Percentiles rank a stretch among this genome's conserved stretches.
Evolutionary conservation across 768 basidiomycete genomes (phyloP).

Genomic region (Lactifluus hygrophoroides): DNA sequence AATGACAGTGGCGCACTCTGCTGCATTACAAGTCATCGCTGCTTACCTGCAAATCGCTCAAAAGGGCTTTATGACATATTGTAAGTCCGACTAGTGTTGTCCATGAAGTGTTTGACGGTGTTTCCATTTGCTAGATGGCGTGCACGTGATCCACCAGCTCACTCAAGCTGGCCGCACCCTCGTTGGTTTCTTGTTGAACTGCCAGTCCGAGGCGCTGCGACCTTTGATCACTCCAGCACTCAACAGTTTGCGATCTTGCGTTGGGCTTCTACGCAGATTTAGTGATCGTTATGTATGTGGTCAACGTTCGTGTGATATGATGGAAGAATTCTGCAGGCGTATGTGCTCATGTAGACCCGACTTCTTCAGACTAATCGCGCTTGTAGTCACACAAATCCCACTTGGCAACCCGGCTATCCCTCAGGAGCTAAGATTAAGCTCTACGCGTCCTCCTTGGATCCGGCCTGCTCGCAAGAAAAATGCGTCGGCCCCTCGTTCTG

Average conservation of each 20-base stretch:
- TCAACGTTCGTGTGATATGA: conserved; percentile 80
- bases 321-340: conserved; percentile 94
- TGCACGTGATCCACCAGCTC: conserved; percentile 91
- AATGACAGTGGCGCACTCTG: conserved; percentile 64
- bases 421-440: conserved; percentile 39
- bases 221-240: conserved; percentile 73
- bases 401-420: conserved; percentile 56
- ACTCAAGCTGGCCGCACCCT: conserved; percentile 90
- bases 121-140: conserved; percentile 52
- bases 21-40: conserved; percentile 74
- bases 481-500: conserved; percentile 38
- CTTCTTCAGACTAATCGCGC: not conserved
- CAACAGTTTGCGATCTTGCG: conserved; percentile 80
- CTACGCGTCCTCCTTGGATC: conserved; percentile 73
- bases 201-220: conserved; percentile 70
- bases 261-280: conserved; percentile 79
- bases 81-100: conserved; percentile 41
- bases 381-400: conserved; percentile 73
- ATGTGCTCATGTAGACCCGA: conserved; percentile 35
- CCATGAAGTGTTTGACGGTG: not conserved
- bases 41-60: conserved; percentile 79
- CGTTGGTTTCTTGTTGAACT: conserved; percentile 79
- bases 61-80: conserved; percentile 91
- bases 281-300: conserved; percentile 91
- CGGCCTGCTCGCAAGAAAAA: conserved; percentile 80